These are phyloP conservation scores for Iris pallida DNA, from an alignment of 116 monocot genomes.

Conservation along the genomic window DNA sequence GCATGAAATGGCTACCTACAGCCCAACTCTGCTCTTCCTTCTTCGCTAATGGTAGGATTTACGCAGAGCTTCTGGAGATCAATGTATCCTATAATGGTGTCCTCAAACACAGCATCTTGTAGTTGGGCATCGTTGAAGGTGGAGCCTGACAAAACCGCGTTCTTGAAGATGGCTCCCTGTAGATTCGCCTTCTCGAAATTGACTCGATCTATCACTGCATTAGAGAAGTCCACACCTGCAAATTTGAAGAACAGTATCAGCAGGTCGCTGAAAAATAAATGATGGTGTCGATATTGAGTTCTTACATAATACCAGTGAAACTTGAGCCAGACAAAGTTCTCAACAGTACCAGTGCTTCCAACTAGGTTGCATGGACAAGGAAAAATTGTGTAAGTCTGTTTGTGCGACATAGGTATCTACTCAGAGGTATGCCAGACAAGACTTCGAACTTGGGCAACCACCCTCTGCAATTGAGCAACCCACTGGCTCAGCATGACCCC, in stretches of 20 bases:
- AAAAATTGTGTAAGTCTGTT: no score
- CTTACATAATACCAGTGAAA: not conserved
- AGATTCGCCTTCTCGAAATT: slow-evolving; percentile 78
- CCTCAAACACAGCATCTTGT: slow-evolving; percentile 68
- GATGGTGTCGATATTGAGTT: not conserved
- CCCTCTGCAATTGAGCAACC: no score
- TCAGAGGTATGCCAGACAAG: no score
- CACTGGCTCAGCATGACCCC: no score
- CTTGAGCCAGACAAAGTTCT: not conserved
- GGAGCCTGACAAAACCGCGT: slow-evolving; percentile 79
- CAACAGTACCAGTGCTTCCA: no score
- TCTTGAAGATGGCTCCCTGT: slow-evolving; percentile 74
- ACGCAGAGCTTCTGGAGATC: slow-evolving; percentile 83
- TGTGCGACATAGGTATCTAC: no score
- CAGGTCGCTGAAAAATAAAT: not conserved
- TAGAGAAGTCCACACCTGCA: slow-evolving; percentile 80
- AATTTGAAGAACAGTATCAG: slow-evolving; percentile 2
- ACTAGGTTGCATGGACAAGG: no score
- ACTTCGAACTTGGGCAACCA: no score
- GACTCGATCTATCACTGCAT: slow-evolving; percentile 82
- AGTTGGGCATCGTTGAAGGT: slow-evolving; percentile 77
- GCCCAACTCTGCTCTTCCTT: slow-evolving; percentile 63
- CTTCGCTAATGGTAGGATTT: slow-evolving; percentile 54
- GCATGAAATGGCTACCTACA: slow-evolving; percentile 37
- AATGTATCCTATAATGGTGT: slow-evolving; percentile 84